Conservation (phyloP, 768 basidiomycete genomes). For the Amanita rubescens region DNA sequence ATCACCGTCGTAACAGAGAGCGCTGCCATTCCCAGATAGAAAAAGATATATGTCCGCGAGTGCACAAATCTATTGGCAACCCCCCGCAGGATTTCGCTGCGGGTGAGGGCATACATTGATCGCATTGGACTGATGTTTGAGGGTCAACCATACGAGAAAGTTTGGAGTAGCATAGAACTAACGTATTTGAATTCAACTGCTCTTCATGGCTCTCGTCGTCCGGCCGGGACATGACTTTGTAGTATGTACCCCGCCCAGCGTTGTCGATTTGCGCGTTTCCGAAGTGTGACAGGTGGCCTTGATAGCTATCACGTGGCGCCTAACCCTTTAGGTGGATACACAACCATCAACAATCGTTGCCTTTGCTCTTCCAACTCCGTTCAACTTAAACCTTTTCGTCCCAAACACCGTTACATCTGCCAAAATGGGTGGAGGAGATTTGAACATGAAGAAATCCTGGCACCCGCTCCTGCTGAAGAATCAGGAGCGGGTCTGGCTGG, state of each 20-base stretch:
- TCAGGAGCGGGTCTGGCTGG: constrained; percentile 99
- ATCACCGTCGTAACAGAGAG: constrained; percentile 82
- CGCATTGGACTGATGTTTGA: constrained; percentile 48
- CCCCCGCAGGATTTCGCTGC: constrained; percentile 75
- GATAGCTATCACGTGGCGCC: neutral
- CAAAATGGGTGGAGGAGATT: constrained; percentile 97
- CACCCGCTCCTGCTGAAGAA: constrained; percentile 97
- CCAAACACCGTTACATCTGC: neutral
- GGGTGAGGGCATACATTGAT: constrained; percentile 81
- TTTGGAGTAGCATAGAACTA: neutral
- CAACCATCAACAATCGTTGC: neutral
- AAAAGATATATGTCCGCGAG: constrained; percentile 77
- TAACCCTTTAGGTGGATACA: too few relatives aligned
- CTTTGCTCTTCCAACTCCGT: constrained; percentile 6
- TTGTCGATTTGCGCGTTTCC: neutral
- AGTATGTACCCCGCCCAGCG: neutral
- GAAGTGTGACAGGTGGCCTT: too few relatives aligned
- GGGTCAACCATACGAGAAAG: constrained; percentile 13
- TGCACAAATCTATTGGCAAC: constrained; percentile 89
- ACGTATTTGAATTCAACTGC: constrained; percentile 1
- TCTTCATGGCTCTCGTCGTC: constrained; percentile 6
- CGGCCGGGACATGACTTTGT: neutral
- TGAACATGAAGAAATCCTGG: constrained; percentile 99
- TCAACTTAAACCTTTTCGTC: constrained; percentile 11
- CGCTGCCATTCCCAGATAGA: constrained; percentile 86